Evolutionary conservation across 2,329 filamentous ascomycete species (phyloP).

Genomic region (Mycosphaerella sp.): DNA sequence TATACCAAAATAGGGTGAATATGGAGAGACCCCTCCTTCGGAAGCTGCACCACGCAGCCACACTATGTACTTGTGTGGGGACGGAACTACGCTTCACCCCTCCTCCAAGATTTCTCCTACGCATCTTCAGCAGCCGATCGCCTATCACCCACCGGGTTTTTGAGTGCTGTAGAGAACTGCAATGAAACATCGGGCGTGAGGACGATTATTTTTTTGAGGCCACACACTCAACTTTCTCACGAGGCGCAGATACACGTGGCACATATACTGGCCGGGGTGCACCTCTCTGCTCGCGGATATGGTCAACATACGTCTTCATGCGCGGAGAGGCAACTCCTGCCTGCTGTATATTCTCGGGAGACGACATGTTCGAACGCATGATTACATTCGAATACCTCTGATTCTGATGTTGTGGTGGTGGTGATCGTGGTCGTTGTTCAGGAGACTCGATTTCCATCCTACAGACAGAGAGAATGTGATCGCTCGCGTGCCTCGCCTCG

Average conservation of each 20-base stretch:
- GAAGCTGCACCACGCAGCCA: too few relatives aligned
- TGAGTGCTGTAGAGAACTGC: too few relatives aligned
- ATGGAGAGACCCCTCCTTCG: too few relatives aligned
- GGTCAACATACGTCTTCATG: conserved; percentile 14
- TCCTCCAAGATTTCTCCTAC: too few relatives aligned
- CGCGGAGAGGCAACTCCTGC: background rate
- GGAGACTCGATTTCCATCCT: background rate
- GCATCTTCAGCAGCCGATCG: too few relatives aligned
- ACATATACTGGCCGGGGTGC: background rate
- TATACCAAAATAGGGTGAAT: too few relatives aligned
- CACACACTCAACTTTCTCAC: background rate
- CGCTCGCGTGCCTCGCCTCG: background rate
- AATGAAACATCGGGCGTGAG: background rate
- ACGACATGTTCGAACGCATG: background rate
- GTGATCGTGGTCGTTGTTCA: background rate
- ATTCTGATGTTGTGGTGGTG: background rate
- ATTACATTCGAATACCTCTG: background rate
- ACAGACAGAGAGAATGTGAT: background rate
- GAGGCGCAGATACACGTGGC: background rate
- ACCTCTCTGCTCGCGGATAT: conserved; percentile 11
- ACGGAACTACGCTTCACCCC: too few relatives aligned
- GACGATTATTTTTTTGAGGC: background rate
- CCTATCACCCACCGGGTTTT: too few relatives aligned
- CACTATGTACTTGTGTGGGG: too few relatives aligned
- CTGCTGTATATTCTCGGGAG: background rate